Evolutionary conservation across 495 filamentous ascomycete genomes (phyloP), one percentile per base, ranked within the genome.

Genomic region (Penicillium diatomitis): DNA sequence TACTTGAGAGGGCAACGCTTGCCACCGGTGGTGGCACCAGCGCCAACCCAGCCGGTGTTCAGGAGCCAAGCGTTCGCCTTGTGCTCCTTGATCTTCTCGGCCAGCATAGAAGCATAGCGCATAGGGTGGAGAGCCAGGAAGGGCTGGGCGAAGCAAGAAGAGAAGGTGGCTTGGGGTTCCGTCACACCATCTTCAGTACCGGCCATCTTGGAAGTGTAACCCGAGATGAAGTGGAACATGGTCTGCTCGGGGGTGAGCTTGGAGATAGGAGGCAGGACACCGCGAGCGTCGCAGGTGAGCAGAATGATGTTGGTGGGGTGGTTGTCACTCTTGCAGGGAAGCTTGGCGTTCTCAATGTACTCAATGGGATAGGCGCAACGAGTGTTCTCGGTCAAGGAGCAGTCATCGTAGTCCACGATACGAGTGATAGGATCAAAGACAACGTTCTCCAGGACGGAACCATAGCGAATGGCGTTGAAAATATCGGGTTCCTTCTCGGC

Each of bases 201-300:
- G 52, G 91, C 94, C 94, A 98, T 97, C 84, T 98, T 98, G 61
- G 94, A 97, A 48, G 92, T 98, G 78, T 98, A 98, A 62, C 92
- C 92, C 12, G 86, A 92, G 70, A 98, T 98, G 80, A 98, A 98
- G 81, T 98, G 92, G 82, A 96, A 98, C 90, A 98, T 97, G 63
- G 88, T 95, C 74, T 98, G 92, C 61, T 89, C 87, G 57, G 84
- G 80, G 76, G 85, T 85, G 63, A 98, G 84, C 79, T 97, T 98
- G 58, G 89, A 95, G 74, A 98, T 97, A 37, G 94, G 94, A 38
- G 92, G 92, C 32, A 98, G 84, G 6, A 97, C 92, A 73, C 94
- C 92, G 56, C 94, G 86, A 51, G 94, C 92, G 68, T 98, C 92
- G 68, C 92, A 98, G 50, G 94, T 97, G 54, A 98, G 82, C 53